These are phyloP conservation scores for Striga hermonthica DNA, from an alignment of 305 asterid species.

Conservation along the genomic window DNA sequence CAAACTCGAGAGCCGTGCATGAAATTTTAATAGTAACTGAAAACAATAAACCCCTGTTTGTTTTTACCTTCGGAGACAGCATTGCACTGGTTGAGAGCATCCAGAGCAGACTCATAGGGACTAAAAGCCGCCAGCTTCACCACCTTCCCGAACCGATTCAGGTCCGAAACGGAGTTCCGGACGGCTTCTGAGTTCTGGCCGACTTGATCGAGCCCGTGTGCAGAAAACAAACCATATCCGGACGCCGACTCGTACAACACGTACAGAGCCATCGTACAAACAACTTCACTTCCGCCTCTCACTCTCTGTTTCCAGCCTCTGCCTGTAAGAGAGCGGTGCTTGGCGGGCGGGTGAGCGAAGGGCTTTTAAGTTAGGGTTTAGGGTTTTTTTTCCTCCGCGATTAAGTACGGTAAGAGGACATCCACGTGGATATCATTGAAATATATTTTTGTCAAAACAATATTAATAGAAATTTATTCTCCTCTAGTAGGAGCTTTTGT, in stretches of 20 bases:
- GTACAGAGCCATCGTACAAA: constrained; percentile 52
- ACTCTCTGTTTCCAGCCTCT: background rate
- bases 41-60: background rate
- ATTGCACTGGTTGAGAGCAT: constrained; percentile 87
- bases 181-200: constrained; percentile 90
- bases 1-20: background rate
- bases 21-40: background rate
- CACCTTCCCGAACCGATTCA: constrained; percentile 80
- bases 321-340: background rate
- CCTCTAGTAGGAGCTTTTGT: too few species aligned
- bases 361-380: constrained; percentile 33
- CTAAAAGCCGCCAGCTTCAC: constrained; percentile 68
- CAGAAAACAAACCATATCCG: constrained; percentile 62
- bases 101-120: constrained; percentile 83
- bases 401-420: too few species aligned
- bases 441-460: too few species aligned
- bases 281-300: background rate
- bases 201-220: constrained; percentile 77
- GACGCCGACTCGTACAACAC: constrained; percentile 77
- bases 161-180: constrained; percentile 72
- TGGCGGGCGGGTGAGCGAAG: constrained; percentile 14
- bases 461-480: too few species aligned
- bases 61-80: constrained; percentile 81
- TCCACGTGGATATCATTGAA: too few species aligned
- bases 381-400: constrained; percentile 6